Evolutionary conservation across 768 basidiomycete species (phyloP).

Genomic region (Nevesoporus exiguus): DNA sequence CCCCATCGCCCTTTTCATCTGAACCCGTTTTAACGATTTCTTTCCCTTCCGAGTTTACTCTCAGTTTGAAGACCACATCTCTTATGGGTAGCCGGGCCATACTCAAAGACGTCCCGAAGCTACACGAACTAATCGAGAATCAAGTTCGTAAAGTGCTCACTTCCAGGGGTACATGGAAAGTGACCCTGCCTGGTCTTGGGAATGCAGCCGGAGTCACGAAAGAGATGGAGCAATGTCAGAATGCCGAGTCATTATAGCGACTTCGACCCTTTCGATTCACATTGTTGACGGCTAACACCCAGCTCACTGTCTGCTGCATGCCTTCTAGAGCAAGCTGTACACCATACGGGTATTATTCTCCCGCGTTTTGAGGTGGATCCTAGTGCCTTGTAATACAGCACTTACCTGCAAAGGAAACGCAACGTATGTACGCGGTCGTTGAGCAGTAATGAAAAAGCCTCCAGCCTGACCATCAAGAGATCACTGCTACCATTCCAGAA

Average conservation of each 20-base stretch:
- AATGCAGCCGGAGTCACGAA: slow-evolving; percentile 26
- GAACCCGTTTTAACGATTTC: slow-evolving; percentile 65
- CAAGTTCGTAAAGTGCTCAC: slow-evolving; percentile 71
- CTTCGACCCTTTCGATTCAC: neutral
- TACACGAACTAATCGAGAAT: slow-evolving; percentile 89
- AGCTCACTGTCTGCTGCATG: neutral
- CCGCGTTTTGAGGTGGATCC: no score
- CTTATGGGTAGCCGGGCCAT: slow-evolving; percentile 97
- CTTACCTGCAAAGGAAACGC: no score
- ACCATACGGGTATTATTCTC: neutral
- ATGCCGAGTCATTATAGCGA: slow-evolving; percentile 1
- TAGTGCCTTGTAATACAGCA: neutral
- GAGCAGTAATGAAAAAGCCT: no score
- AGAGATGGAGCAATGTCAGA: slow-evolving; percentile 26
- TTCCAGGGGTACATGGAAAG: slow-evolving; percentile 58
- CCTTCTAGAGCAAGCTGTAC: slow-evolving; percentile 7
- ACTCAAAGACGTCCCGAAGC: slow-evolving; percentile 93
- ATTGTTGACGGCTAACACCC: neutral
- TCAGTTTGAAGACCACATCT: slow-evolving; percentile 85
- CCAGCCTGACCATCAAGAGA: neutral
- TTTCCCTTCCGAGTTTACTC: slow-evolving; percentile 81
- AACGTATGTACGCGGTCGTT: no score
- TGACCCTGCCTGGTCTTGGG: slow-evolving; percentile 63
- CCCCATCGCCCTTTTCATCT: slow-evolving; percentile 51
- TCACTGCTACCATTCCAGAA: neutral